phyloP scores from a whole-genome alignment of 352 stramenopile species.

The Globisporangium orthogonon region DNA sequence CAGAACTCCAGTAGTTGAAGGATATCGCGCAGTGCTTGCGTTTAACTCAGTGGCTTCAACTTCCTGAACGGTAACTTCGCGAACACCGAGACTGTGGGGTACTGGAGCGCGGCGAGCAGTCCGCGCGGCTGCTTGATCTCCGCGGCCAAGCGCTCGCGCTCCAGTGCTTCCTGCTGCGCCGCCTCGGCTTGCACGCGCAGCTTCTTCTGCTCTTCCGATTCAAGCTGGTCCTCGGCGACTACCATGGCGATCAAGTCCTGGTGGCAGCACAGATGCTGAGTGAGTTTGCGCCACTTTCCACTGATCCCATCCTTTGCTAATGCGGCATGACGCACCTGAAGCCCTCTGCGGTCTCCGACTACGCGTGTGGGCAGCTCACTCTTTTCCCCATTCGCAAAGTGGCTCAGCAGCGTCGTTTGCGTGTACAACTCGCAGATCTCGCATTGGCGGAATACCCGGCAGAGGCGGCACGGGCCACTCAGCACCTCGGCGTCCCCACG shows the following conservation, averaged over 20 bases:
- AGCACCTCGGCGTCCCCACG: slow-evolving; percentile 26
- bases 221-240: slow-evolving; percentile 34
- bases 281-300: background rate
- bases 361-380: slow-evolving; percentile 18
- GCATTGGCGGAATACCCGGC: slow-evolving; percentile 73
- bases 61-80: slow-evolving; percentile 9
- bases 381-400: slow-evolving; percentile 7
- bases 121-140: slow-evolving; percentile 11
- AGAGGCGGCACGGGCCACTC: slow-evolving; percentile 60
- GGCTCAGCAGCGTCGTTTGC: slow-evolving; percentile 23
- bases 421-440: slow-evolving; percentile 85
- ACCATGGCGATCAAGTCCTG: slow-evolving; percentile 49
- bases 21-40: too few relatives aligned
- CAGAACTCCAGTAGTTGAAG: too few relatives aligned
- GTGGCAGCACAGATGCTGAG: slow-evolving; percentile 7
- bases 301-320: background rate
- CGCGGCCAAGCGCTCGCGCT: slow-evolving; percentile 13
- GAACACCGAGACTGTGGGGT: slow-evolving; percentile 9
- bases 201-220: slow-evolving; percentile 33
- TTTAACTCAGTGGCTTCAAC: background rate
- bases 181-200: slow-evolving; percentile 11
- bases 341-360: slow-evolving; percentile 46
- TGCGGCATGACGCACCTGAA: slow-evolving; percentile 20
- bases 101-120: slow-evolving; percentile 17
- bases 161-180: background rate